A percentile compares a stretch with the other conserved stretches of the same genome.
Conservation (phyloP, 2,329 filamentous ascomycete species). For the Chaetoscypha palmicola region DNA sequence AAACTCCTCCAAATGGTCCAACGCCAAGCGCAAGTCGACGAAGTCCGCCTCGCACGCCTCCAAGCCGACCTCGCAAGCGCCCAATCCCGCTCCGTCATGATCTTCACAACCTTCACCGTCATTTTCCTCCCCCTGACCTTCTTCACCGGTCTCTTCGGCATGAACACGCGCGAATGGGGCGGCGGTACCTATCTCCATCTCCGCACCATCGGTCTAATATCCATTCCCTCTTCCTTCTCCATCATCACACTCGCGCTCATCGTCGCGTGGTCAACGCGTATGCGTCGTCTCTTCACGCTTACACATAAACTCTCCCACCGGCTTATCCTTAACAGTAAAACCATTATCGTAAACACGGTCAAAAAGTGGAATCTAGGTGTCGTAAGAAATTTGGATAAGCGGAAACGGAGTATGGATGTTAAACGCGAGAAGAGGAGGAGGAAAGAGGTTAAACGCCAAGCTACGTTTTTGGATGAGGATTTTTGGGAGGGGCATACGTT, state of each 20-base stretch:
- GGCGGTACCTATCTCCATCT: slow-evolving; percentile 1
- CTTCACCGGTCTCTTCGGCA: slow-evolving; percentile 9
- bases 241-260: slow-evolving; percentile 4
- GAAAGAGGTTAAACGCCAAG: neutral
- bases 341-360: neutral
- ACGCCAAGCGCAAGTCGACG: slow-evolving; percentile 11
- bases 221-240: neutral
- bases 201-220: neutral
- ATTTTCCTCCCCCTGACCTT: slow-evolving; percentile 8
- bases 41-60: slow-evolving; percentile 8
- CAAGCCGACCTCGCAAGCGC: slow-evolving; percentile 8
- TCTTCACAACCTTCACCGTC: slow-evolving; percentile 7
- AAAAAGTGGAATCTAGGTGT: neutral
- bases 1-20: slow-evolving; percentile 8
- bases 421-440: neutral
- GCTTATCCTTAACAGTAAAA: neutral
- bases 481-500: slow-evolving; percentile 2
- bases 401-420: neutral
- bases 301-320: neutral
- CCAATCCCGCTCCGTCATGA: slow-evolving; percentile 9
- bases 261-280: slow-evolving; percentile 4
- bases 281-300: neutral
- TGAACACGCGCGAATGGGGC: slow-evolving; percentile 8
- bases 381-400: neutral
- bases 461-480: slow-evolving; percentile 3